Conservation (phyloP, 768 basidiomycete species). For the Hypholoma sublateritium region DNA sequence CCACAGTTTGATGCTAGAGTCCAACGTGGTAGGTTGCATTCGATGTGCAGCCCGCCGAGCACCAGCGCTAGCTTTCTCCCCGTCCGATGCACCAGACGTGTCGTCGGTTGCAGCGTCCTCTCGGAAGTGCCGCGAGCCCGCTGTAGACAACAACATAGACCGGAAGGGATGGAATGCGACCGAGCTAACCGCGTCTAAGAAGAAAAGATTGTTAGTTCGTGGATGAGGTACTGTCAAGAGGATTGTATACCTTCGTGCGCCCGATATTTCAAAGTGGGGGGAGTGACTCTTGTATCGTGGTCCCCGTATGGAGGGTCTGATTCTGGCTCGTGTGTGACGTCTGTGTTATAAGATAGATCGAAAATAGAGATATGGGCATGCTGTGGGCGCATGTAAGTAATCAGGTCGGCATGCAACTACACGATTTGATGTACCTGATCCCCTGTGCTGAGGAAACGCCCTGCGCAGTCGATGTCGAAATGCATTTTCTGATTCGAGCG, state of each 20-base stretch:
- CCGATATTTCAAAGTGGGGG: constrained; percentile 38
- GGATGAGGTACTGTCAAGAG: not conserved
- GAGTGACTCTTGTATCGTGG: not conserved
- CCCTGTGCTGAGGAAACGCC: constrained; percentile 63
- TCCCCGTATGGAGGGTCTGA: too few relatives aligned
- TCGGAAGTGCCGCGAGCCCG: constrained; percentile 77
- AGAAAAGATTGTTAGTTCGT: not conserved
- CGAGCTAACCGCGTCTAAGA: constrained; percentile 64
- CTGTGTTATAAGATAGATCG: constrained; percentile 33
- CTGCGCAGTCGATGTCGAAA: constrained; percentile 78
- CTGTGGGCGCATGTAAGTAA: constrained; percentile 31
- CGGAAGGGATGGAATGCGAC: constrained; percentile 70
- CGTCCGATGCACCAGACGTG: constrained; percentile 21
- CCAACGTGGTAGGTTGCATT: constrained; percentile 30
- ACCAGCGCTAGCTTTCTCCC: constrained; percentile 2
- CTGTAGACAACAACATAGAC: constrained; percentile 59
- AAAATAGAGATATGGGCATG: constrained; percentile 61
- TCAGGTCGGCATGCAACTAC: not conserved
- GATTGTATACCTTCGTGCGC: constrained; percentile 54
- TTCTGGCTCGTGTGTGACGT: too few relatives aligned
- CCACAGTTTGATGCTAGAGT: constrained; percentile 36
- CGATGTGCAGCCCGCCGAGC: too few relatives aligned
- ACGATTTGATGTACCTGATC: constrained; percentile 52
- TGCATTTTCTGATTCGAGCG: constrained; percentile 72
- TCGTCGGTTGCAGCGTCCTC: constrained; percentile 19